Percentiles rank a stretch among this genome's conserved stretches.
Conservation (phyloP, 441 rosid species). For the Populus hybrid region DNA sequence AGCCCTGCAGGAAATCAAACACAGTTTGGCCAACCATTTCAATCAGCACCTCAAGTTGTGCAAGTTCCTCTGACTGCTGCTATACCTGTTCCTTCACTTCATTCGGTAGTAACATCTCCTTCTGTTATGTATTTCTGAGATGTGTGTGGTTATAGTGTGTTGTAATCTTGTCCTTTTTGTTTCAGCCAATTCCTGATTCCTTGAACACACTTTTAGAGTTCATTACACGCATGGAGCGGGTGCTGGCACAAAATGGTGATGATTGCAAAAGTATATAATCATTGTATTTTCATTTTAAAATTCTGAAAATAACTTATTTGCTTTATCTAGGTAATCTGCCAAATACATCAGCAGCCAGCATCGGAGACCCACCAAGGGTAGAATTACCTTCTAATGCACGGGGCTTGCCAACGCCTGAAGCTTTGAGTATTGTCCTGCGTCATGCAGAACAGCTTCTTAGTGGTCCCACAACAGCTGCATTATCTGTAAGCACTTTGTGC, state of each 20-base stretch:
- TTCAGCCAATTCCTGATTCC: constrained; percentile 92
- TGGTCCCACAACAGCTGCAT: constrained; percentile 44
- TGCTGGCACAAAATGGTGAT: constrained; percentile 68
- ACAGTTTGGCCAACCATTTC: constrained; percentile 51
- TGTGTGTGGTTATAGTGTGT: neutral
- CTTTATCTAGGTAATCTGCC: constrained; percentile 54
- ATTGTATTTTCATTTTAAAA: constrained; percentile 16
- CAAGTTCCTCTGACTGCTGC: constrained; percentile 67
- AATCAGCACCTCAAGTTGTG: constrained; percentile 53
- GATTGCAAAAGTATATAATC: constrained; percentile 13
- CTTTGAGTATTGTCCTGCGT: constrained; percentile 58
- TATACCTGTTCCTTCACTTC: constrained; percentile 68
- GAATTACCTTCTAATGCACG: constrained; percentile 53
- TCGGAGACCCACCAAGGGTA: constrained; percentile 36
- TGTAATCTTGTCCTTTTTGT: constrained; percentile 17
- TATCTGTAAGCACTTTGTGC: constrained; percentile 56
- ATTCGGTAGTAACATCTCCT: constrained; percentile 38
- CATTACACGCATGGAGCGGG: constrained; percentile 71
- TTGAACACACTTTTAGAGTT: constrained; percentile 72
- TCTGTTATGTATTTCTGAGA: constrained; percentile 3
- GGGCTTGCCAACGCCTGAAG: constrained; percentile 69
- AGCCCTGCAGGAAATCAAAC: constrained; percentile 52
- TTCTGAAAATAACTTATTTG: constrained; percentile 25
- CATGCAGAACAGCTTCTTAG: constrained; percentile 69
- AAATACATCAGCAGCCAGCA: constrained; percentile 37